A percentile compares a stretch with the other conserved stretches of the same genome.
Conservation (phyloP, 192 early-diverging fungal genomes). For the Allomyces arbusculus region DNA sequence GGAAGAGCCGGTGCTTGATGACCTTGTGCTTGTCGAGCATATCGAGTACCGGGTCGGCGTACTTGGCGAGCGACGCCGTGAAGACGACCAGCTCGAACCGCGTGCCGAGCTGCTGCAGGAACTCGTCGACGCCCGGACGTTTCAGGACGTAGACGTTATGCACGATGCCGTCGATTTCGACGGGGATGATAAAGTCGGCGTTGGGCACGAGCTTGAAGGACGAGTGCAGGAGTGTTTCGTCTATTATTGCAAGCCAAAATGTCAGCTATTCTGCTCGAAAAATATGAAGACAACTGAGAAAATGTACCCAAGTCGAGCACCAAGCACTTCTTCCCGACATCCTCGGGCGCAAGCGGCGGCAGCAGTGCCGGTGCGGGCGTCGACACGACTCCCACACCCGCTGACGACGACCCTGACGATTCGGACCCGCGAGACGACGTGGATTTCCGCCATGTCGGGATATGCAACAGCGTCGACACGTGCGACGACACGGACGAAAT, state of each 20-base stretch:
- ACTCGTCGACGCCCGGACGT: conserved; percentile 85
- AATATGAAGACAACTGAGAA: no score
- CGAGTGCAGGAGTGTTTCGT: conserved; percentile 36
- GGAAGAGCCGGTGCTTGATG: conserved; percentile 82
- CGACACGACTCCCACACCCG: no score
- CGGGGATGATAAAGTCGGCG: conserved; percentile 80
- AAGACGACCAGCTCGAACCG: conserved; percentile 88
- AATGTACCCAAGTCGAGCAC: no score
- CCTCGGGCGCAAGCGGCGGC: no score
- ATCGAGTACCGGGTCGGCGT: conserved; percentile 95
- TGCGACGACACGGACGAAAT: no score
- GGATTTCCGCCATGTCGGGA: no score
- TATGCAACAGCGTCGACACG: no score
- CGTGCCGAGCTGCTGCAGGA: conserved; percentile 63
- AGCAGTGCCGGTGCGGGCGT: no score
- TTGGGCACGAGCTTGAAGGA: conserved; percentile 44
- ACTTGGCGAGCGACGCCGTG: conserved; percentile 90
- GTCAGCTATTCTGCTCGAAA: no score
- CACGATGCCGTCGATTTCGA: conserved; percentile 70
- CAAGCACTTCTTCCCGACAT: no score
- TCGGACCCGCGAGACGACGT: no score
- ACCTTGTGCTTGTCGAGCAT: conserved; percentile 65
- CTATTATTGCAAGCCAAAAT: conserved; percentile 3
- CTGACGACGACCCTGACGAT: no score
- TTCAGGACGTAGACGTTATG: conserved; percentile 94